Base-by-base conservation (phyloP, 1,139 yeast species). In the Suhomyces bribrorum region DNA sequence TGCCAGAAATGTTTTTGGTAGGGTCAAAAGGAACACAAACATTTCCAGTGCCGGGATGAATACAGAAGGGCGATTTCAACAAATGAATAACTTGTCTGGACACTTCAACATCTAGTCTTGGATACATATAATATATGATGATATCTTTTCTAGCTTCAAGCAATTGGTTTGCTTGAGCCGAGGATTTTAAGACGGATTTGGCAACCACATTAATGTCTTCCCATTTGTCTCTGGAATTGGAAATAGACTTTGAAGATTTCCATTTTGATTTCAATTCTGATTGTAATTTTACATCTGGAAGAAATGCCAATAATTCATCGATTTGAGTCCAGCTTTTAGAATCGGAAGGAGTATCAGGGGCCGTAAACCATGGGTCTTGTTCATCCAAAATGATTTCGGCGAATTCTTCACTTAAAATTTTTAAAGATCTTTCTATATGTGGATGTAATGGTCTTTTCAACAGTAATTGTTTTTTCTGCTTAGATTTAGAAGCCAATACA, bases 11-110 rank as follows among this genome's bases (percentile, higher is more conserved):
- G 46, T 76, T 50, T 56, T 58, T 26, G 48, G 56, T 15, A 1
- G 86, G 80, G 54, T 83, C 86, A 52, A 92, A 89, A 0, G 98
- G 97, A 6, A 94, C 97, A 78, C 98, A 92, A 4, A 92, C 86
- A 52, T 89, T 86, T n/a, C 97, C 97, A 0, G 99, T 94, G 5
- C 89, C 83, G 1, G 99, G 99, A 59, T 92, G 99, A 34, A 92
- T 83, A 69, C 97, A 92, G 61, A 94, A 92, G n/a, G 99, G 99
- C 1, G 97, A 86, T 58, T 92, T 92, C 53, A 92, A 77, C 66
- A 92, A 82, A 68, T 92, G 99, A 62, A 83, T 87, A 51, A 90
- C 72, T 59, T 86, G 95, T 50, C 84, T 77, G 7, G 98, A 86
- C 29, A 92, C 99, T 60, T 90, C 95, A 38, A 86, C 81, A 76